Percentiles rank a stretch among this genome's conserved stretches.
phyloP scores from a whole-genome alignment of 768 basidiomycete species.

The Scleroderma citrinum region DNA sequence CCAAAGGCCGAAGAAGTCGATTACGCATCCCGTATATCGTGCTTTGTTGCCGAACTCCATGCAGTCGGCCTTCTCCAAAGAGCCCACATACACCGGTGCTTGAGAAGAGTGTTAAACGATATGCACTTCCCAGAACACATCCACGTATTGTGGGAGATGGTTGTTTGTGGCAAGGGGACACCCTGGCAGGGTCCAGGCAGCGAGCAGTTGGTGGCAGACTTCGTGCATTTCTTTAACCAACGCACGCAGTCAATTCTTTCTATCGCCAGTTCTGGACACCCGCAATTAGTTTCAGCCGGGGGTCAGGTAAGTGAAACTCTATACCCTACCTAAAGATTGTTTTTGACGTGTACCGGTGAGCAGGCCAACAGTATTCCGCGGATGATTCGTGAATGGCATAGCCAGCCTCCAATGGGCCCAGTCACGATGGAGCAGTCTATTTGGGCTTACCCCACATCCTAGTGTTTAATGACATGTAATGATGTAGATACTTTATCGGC shows the following conservation, averaged over 20 bases:
- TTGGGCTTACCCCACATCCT: background rate
- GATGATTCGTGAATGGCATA: constrained; percentile 4
- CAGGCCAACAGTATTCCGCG: background rate
- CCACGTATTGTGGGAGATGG: constrained; percentile 15
- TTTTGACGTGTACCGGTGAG: background rate
- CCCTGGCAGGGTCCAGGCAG: constrained; percentile 18
- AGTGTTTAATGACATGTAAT: background rate
- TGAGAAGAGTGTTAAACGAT: constrained; percentile 17
- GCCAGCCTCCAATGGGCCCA: background rate
- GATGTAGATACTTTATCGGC: no score
- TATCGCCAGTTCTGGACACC: constrained; percentile 4
- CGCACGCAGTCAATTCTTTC: background rate
- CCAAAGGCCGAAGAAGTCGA: constrained; percentile 14
- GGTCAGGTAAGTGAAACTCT: background rate
- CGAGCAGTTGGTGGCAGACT: constrained; percentile 1
- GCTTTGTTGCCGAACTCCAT: constrained; percentile 28
- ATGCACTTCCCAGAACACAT: constrained; percentile 24
- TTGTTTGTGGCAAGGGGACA: constrained; percentile 14
- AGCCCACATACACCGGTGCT: constrained; percentile 15
- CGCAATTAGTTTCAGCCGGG: background rate
- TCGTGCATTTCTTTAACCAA: constrained; percentile 1
- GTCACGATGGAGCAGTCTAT: background rate
- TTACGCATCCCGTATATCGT: constrained; percentile 15
- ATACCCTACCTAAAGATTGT: no score
- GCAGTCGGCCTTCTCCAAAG: constrained; percentile 10